Base-by-base conservation (phyloP, 768 basidiomycete species). In the Boletus pseudopeckii region DNA sequence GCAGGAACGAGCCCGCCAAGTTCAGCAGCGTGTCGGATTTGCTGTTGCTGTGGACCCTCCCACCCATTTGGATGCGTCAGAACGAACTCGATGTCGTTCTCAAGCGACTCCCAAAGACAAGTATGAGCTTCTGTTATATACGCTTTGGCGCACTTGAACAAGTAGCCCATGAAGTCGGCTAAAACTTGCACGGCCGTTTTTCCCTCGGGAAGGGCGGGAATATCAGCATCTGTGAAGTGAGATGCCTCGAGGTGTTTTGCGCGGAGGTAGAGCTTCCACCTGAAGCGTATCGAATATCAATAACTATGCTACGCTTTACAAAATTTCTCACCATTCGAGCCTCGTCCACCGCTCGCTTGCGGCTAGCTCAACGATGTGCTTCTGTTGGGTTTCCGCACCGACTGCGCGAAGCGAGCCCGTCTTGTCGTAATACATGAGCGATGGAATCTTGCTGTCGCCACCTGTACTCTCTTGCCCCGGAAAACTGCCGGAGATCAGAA, bases 41-140 rank as follows among this genome's bases (percentile, higher is more conserved):
- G 70, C 26, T 67, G 66, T 53, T 85, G 84, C 58, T 85, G 84
- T 1, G 64, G 64, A 4, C 81, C 80, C 54, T 79, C 83, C 84
- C 83, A 86, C 0, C 80, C 82, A 56, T 84, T 85, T 1, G 84
- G 84, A 54, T 84, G 83, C 1, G 77, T 76, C 10, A 85, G 69
- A 8, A 86, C 70, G 48, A 80, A 79, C 34, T 80, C 74, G 28
- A 80, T 77, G 13, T 57, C 59, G 7, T 67, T 53, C 52, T 76
- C 68, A 5, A 82, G 50, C 0, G 72, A 74, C 1, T 61, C 58
- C 80, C 80, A 82, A 2, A 81, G 57, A 6, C 69, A 66, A 2
- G 44, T 48, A 45, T 79, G 77, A 1, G 70, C 69, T 32, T 81
- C 77, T 4, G 60, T 59, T 48, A 84, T 81, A 45, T 77, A 83